These are phyloP conservation scores for Botrytis galanthina DNA, from an alignment of 2,329 filamentous ascomycete genomes.

Conservation along the genomic window DNA sequence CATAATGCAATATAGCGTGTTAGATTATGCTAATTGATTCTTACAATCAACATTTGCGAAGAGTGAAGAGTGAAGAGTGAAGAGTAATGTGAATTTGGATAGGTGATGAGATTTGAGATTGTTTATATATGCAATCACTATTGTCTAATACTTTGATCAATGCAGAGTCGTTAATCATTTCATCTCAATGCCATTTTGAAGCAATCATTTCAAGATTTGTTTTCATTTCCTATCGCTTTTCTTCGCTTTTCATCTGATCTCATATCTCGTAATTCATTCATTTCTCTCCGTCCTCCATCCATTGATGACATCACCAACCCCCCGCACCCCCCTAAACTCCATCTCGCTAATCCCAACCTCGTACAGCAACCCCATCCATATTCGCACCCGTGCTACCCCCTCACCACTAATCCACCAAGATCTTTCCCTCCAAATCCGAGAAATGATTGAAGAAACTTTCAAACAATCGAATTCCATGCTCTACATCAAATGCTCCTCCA, in stretches of 20 bases:
- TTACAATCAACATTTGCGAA: background rate
- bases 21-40: background rate
- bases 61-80: background rate
- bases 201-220: background rate
- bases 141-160: background rate
- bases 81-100: background rate
- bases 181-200: background rate
- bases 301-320: background rate
- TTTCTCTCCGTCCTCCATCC: background rate
- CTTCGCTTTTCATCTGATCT: background rate
- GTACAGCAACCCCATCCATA: too few species aligned
- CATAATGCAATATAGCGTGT: too few species aligned
- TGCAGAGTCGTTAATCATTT: background rate
- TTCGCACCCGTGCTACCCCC: background rate
- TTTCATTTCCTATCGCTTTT: background rate
- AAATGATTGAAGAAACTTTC: slow-evolving; percentile 84
- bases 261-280: background rate
- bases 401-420: slow-evolving; percentile 10
- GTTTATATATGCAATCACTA: background rate
- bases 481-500: slow-evolving; percentile 82
- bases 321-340: background rate
- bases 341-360: background rate
- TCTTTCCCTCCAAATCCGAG: slow-evolving; percentile 63
- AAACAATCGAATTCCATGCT: slow-evolving; percentile 81
- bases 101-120: background rate